phyloP scores from a whole-genome alignment of 345 rosid species.

The Populus pruinosa region DNA sequence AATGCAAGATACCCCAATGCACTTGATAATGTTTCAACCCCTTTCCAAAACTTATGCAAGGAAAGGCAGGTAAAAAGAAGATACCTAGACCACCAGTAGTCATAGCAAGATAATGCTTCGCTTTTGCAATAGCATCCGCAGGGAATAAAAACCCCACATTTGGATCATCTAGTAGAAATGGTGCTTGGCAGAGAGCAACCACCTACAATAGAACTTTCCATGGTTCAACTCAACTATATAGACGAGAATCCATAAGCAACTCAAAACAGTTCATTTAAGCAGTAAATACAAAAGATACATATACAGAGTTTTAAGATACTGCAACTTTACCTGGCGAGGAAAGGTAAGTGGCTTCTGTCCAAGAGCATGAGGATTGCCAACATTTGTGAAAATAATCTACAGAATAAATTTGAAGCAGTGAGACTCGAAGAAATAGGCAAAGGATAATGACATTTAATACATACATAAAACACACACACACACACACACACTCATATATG shows the following conservation, averaged over 20 bases:
- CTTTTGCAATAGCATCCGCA: constrained; percentile 92
- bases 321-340: constrained; percentile 73
- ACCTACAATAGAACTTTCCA: constrained; percentile 48
- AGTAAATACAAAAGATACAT: not conserved
- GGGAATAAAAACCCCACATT: constrained; percentile 89
- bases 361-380: constrained; percentile 97
- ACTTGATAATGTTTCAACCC: not conserved
- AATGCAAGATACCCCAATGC: not conserved
- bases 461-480: not conserved
- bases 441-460: not conserved
- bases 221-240: constrained; percentile 22
- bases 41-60: not conserved
- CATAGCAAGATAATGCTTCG: constrained; percentile 83
- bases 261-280: not conserved
- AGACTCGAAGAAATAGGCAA: constrained; percentile 3
- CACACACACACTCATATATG: too few relatives aligned
- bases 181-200: constrained; percentile 97
- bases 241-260: constrained; percentile 1
- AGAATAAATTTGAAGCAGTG: constrained; percentile 14
- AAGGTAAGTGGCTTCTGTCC: constrained; percentile 95
- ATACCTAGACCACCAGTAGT: constrained; percentile 94
- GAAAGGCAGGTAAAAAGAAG: not conserved
- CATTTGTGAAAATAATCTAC: constrained; percentile 97
- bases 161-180: constrained; percentile 91
- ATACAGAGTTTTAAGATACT: not conserved